These are phyloP conservation scores for Excoecaria agallocha DNA, from an alignment of 345 rosid species.

Conservation along the genomic window DNA sequence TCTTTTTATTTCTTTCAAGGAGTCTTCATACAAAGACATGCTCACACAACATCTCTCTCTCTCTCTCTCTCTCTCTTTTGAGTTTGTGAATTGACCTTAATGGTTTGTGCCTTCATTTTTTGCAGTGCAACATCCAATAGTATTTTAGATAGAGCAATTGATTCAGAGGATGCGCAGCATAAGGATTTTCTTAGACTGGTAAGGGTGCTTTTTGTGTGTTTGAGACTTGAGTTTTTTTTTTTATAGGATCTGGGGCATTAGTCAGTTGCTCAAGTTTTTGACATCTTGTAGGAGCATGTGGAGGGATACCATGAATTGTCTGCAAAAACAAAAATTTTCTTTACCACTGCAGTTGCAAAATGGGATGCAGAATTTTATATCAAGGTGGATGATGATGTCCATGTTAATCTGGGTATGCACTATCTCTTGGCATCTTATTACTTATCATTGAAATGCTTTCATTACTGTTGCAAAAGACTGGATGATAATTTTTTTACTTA, in stretches of 20 bases:
- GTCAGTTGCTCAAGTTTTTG: conserved; percentile 6
- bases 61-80: neutral
- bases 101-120: conserved; percentile 18
- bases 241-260: too few relatives aligned
- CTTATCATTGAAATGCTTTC: neutral
- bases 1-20: neutral
- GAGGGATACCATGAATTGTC: conserved; percentile 99
- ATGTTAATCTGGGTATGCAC: conserved; percentile 84
- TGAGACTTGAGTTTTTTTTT: neutral
- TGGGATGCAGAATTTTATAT: conserved; percentile 97
- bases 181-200: conserved; percentile 98
- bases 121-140: conserved; percentile 93
- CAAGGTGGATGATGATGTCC: conserved; percentile 99
- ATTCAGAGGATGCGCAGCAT: conserved; percentile 91
- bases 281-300: conserved; percentile 66
- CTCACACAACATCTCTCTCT: conserved; percentile 2
- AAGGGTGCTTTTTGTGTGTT: conserved; percentile 16
- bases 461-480: neutral
- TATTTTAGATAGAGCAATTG: conserved; percentile 93
- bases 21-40: neutral
- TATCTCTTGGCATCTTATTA: neutral
- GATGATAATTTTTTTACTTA: neutral
- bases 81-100: too few relatives aligned
- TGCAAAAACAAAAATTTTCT: conserved; percentile 91
- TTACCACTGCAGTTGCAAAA: conserved; percentile 82